Evolutionary conservation across 163 green algal genomes (phyloP).

Genomic region (Prototheca wickerhamii): DNA sequence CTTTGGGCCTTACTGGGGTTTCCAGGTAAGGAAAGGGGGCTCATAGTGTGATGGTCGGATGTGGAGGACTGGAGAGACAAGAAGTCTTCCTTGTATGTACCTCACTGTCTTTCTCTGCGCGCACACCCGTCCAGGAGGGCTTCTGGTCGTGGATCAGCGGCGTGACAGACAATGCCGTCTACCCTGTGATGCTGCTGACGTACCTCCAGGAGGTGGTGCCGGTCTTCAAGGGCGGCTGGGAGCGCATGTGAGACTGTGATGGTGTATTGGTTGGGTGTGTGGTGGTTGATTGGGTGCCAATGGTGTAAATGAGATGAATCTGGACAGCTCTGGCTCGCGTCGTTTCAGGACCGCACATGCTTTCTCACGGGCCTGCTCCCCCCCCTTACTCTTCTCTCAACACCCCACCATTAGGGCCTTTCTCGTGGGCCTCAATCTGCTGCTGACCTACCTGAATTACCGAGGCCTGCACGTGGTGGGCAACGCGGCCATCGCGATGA

Average conservation of each 20-base stretch:
- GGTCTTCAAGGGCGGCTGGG: conserved; percentile 31
- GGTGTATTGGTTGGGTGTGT: not conserved
- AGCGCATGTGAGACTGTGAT: conserved; percentile 12
- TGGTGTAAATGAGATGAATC: not conserved
- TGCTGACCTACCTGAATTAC: conserved; percentile 66
- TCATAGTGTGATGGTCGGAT: too few species aligned
- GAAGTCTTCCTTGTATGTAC: too few species aligned
- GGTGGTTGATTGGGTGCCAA: not conserved
- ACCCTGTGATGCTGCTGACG: conserved; percentile 85
- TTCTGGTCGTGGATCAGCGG: conserved; percentile 88
- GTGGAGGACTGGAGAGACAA: too few species aligned
- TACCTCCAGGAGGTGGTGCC: conserved; percentile 75
- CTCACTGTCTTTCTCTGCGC: too few species aligned
- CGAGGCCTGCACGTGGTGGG: conserved; percentile 86
- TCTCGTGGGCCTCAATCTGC: conserved; percentile 54
- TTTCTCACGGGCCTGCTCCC: not conserved
- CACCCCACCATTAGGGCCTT: conserved; percentile 14
- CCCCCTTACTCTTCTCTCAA: not conserved
- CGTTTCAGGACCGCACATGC: conserved; percentile 9
- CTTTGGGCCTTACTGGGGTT: conserved; percentile 95
- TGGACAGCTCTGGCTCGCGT: conserved; percentile 4
- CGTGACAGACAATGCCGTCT: conserved; percentile 93
- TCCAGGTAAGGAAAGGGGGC: conserved; percentile 42
- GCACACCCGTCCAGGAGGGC: conserved; percentile 68
- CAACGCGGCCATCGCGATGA: conserved; percentile 60